phyloP scores from a whole-genome alignment of 1,284 basidiomycete species.

The Ustilago cynodontis region DNA sequence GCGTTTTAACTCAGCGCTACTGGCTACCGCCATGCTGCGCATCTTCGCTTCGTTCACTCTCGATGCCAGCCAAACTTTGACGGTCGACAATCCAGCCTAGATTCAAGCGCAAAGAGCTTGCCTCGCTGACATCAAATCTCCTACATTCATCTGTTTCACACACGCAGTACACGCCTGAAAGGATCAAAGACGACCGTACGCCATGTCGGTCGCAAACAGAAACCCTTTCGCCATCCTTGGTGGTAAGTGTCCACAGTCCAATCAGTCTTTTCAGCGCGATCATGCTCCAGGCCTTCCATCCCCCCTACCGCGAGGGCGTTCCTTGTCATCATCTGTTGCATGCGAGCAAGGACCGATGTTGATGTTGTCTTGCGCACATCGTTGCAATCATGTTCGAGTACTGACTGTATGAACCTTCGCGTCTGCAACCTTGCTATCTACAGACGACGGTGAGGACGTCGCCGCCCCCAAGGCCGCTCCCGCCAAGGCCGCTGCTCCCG shows the following conservation, averaged over 20 bases:
- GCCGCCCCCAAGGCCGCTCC: constrained; percentile 56
- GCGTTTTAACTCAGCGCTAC: neutral
- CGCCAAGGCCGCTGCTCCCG: constrained; percentile 59
- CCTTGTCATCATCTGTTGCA: neutral
- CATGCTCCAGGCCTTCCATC: neutral
- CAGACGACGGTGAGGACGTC: constrained; percentile 62
- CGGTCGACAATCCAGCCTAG: neutral
- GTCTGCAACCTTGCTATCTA: neutral
- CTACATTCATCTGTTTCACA: neutral
- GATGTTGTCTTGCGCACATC: neutral
- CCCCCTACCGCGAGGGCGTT: neutral
- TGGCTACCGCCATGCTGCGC: neutral
- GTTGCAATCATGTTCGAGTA: neutral
- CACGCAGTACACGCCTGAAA: constrained; percentile 43
- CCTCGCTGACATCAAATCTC: constrained; percentile 15
- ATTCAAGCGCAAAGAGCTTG: neutral
- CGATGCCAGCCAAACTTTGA: neutral
- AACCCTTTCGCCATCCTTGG: constrained; percentile 69
- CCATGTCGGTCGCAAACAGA: constrained; percentile 69
- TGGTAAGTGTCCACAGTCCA: constrained; percentile 51
- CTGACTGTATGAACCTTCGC: constrained; percentile 8
- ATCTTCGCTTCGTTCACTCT: neutral
- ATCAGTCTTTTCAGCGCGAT: neutral
- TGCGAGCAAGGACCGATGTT: neutral
- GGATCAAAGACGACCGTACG: constrained; percentile 60